Conservation (phyloP, 768 basidiomycete genomes). For the Cystobasidium tubakii region DNA sequence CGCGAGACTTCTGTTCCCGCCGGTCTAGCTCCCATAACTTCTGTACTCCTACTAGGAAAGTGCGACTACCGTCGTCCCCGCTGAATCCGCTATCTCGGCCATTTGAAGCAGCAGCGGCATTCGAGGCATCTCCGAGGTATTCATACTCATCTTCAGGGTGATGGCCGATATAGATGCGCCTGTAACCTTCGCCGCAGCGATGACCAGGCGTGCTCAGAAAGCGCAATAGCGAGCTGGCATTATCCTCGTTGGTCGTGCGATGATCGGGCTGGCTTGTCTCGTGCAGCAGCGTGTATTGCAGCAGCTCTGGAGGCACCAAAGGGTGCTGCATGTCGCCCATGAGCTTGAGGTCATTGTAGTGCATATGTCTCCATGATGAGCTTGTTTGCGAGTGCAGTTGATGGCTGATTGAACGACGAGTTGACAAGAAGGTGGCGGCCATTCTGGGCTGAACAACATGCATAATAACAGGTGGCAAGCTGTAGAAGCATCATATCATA, state of each 20-base stretch:
- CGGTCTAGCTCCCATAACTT: slow-evolving; percentile 2
- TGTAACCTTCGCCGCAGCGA: slow-evolving; percentile 9
- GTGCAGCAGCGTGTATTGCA: slow-evolving; percentile 12
- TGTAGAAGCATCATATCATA: no score
- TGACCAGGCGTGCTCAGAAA: slow-evolving; percentile 21
- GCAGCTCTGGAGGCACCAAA: slow-evolving; percentile 19
- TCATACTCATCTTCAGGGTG: slow-evolving; percentile 16
- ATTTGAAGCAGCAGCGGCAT: no score
- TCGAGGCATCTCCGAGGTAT: neutral
- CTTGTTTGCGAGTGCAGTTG: neutral
- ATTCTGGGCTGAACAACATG: no score
- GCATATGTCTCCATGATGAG: neutral
- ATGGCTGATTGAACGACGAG: neutral
- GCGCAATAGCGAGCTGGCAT: slow-evolving; percentile 14
- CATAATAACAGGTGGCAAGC: no score
- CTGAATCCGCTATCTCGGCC: neutral
- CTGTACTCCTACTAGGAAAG: slow-evolving; percentile 17
- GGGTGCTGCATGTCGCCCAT: neutral
- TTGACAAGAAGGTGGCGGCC: no score
- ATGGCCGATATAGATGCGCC: slow-evolving; percentile 17
- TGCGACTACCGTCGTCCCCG: neutral
- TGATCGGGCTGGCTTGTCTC: neutral
- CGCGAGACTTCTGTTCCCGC: neutral
- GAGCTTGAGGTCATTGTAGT: neutral
- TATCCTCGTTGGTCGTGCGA: neutral